phyloP scores from a whole-genome alignment of 192 early-diverging fungal species.

The Coemansia sp. region DNA sequence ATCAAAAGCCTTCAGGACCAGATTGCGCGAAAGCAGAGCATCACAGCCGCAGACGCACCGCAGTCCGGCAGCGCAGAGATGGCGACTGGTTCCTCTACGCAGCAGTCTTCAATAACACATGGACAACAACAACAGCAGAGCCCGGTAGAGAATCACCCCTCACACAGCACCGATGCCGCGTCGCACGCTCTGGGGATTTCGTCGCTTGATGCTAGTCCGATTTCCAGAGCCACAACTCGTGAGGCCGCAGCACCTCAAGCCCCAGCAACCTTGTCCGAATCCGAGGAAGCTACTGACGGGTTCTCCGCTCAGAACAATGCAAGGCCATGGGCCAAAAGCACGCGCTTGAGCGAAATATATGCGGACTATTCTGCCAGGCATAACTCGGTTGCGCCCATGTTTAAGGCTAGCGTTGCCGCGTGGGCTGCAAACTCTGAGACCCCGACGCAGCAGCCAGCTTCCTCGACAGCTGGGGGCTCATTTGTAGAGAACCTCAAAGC shows the following conservation, averaged over 20 bases:
- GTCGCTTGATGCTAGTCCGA: conserved; percentile 24
- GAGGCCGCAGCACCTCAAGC: conserved; percentile 33
- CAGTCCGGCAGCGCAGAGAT: conserved; percentile 14
- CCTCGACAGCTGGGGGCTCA: conserved; percentile 25
- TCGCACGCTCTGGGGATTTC: conserved; percentile 39
- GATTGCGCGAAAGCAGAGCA: conserved; percentile 42
- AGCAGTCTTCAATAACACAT: neutral
- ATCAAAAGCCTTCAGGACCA: conserved; percentile 83
- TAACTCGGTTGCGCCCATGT: conserved; percentile 45
- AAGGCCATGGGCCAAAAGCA: conserved; percentile 54
- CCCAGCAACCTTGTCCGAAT: conserved; percentile 16
- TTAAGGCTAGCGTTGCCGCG: conserved; percentile 19
- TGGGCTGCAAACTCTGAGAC: conserved; percentile 3
- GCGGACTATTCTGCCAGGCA: conserved; percentile 56
- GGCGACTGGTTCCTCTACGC: conserved; percentile 15
- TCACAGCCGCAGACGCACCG: conserved; percentile 37
- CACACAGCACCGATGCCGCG: conserved; percentile 7
- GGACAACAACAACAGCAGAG: conserved; percentile 1
- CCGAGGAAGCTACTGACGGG: neutral
- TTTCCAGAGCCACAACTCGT: conserved; percentile 5
- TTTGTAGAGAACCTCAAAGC: conserved; percentile 50
- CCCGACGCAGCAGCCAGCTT: conserved; percentile 8
- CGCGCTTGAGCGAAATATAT: conserved; percentile 55
- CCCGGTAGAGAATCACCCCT: neutral
- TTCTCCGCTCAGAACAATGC: conserved; percentile 10